Conservation (phyloP, 2,329 filamentous ascomycete genomes). For the Sporothrix dimorphospora region DNA sequence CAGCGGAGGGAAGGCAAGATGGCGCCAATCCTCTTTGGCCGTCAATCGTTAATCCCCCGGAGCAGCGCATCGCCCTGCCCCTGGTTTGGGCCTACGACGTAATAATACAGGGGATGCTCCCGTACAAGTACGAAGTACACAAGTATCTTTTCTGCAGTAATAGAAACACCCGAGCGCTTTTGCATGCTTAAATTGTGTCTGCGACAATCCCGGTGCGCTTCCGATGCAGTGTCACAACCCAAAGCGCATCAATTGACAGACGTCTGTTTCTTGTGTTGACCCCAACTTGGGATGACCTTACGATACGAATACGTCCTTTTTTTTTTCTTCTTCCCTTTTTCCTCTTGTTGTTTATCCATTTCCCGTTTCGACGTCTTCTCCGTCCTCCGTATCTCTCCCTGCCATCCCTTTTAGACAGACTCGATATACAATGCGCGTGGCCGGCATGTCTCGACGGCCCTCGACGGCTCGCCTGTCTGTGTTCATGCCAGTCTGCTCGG, state of each 20-base stretch:
- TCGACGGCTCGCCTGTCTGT: background rate
- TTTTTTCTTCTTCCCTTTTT: background rate
- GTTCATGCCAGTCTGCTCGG: background rate
- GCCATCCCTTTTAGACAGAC: background rate
- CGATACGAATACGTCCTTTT: background rate
- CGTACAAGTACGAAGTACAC: background rate
- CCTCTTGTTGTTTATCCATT: background rate
- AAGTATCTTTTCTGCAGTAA: slow-evolving; percentile 5
- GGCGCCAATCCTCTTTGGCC: slow-evolving; percentile 3
- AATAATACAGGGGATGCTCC: background rate
- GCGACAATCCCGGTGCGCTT: slow-evolving; percentile 12
- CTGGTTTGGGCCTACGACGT: slow-evolving; percentile 12
- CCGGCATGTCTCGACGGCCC: background rate
- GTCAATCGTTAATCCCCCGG: slow-evolving; percentile 19
- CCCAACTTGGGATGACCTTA: slow-evolving; percentile 5
- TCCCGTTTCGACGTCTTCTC: background rate
- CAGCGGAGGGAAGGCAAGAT: background rate
- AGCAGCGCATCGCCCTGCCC: slow-evolving; percentile 13
- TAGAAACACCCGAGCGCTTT: background rate
- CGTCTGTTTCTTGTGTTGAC: background rate
- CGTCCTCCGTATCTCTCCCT: background rate
- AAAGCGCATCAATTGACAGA: too few relatives aligned
- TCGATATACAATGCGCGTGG: background rate
- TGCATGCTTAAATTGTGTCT: slow-evolving; percentile 18
- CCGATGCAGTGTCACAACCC: background rate